A percentile compares a stretch with the other conserved stretches of the same genome.
phyloP scores from a whole-genome alignment of 371 early-diverging fungal species.

The Chytridiales sp. region DNA sequence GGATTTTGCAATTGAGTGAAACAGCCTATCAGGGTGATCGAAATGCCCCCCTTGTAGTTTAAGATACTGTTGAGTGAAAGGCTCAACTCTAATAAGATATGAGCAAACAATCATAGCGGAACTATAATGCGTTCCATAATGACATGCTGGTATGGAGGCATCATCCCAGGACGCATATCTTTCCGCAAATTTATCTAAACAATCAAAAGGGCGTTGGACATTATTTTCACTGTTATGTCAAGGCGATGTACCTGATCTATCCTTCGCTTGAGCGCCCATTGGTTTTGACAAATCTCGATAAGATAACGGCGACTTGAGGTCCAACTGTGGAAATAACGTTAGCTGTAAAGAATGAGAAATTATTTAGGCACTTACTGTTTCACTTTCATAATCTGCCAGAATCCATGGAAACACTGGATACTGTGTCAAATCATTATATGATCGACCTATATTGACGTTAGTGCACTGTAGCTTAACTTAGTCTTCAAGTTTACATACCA shows the following conservation, averaged over 20 bases:
- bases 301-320: conserved; percentile 14
- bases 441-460: conserved; percentile 6
- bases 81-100: conserved; percentile 37
- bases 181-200: conserved; percentile 29
- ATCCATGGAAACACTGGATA: conserved; percentile 48
- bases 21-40: conserved; percentile 42
- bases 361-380: conserved; percentile 22
- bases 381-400: conserved; percentile 34
- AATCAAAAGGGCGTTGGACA: background rate
- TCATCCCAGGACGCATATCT: conserved; percentile 39
- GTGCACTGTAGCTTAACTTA: background rate
- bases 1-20: conserved; percentile 34
- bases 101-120: conserved; percentile 42
- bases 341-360: background rate
- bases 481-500: too few species aligned
- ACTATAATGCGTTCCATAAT: conserved; percentile 43
- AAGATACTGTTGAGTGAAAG: conserved; percentile 52
- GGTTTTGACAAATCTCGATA: conserved; percentile 42
- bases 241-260: conserved; percentile 27
- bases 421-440: conserved; percentile 42
- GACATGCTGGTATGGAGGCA: conserved; percentile 29
- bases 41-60: conserved; percentile 58
- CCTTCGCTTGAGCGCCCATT: conserved; percentile 37
- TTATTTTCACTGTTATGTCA: background rate
- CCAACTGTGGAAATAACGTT: conserved; percentile 19